phyloP scores from a whole-genome alignment of 257 asterid species.

The Paraleonurus japonicus region DNA sequence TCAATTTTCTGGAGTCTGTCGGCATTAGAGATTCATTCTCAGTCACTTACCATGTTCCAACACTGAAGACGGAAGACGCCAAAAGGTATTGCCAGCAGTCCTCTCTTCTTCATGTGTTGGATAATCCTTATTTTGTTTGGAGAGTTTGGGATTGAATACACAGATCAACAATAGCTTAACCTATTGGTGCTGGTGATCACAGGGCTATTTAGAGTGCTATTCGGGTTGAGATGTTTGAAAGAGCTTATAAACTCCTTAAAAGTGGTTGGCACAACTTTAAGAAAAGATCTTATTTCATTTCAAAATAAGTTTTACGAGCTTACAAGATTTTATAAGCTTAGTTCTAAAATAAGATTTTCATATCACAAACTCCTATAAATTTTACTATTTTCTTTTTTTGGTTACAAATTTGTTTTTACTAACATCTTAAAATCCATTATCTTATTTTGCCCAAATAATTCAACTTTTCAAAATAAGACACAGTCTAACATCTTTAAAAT shows the following conservation, averaged over 20 bases:
- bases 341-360: neutral
- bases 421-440: neutral
- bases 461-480: neutral
- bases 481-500: neutral
- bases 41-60: conserved; percentile 81
- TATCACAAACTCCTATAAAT: neutral
- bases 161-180: neutral
- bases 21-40: conserved; percentile 84
- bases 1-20: conserved; percentile 68
- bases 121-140: neutral
- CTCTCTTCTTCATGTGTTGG: conserved; percentile 17
- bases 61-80: conserved; percentile 77
- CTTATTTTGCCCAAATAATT: neutral
- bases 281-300: neutral
- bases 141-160: neutral
- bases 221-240: neutral
- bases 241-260: neutral
- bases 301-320: neutral
- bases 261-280: neutral
- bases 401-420: neutral
- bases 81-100: conserved; percentile 53
- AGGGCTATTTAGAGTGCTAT: neutral
- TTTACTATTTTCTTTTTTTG: neutral
- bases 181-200: neutral
- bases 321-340: neutral